Evolutionary conservation across 768 basidiomycete species (phyloP).

Genomic region (Lentinula sp.): DNA sequence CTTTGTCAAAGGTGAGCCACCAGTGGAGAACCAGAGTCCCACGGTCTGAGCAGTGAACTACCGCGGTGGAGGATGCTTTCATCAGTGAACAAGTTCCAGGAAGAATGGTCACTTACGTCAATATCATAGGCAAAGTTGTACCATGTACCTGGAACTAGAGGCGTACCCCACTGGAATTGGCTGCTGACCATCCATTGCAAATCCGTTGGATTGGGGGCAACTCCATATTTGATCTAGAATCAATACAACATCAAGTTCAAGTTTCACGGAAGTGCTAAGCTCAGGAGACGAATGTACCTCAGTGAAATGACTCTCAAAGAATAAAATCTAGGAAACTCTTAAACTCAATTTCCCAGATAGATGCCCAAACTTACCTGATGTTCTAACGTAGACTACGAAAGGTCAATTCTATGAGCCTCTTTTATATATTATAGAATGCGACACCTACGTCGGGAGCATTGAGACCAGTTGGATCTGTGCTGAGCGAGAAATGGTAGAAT

Average conservation of each 20-base stretch:
- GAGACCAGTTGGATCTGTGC: constrained; percentile 26
- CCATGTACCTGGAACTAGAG: constrained; percentile 48
- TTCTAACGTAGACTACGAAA: constrained; percentile 39
- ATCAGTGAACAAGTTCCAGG: background rate
- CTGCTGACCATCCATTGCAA: constrained; percentile 48
- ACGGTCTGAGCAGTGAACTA: constrained; percentile 49
- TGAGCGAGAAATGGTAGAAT: constrained; percentile 60
- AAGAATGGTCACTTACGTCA: constrained; percentile 30
- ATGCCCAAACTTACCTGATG: constrained; percentile 36
- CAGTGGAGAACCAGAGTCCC: constrained; percentile 53
- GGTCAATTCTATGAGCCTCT: background rate
- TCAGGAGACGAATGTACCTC: constrained; percentile 26
- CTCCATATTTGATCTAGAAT: constrained; percentile 48
- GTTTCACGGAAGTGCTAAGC: background rate
- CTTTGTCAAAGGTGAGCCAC: constrained; percentile 37
- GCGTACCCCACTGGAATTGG: constrained; percentile 41
- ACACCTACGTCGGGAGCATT: constrained; percentile 45
- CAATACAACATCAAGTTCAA: background rate
- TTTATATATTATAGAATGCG: background rate
- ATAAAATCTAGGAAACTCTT: constrained; percentile 25
- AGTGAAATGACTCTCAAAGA: constrained; percentile 62
- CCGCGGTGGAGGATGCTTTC: background rate
- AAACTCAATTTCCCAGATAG: background rate
- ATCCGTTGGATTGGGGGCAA: constrained; percentile 39
- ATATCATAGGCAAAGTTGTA: constrained; percentile 67